Base-by-base conservation (phyloP, 805 yeast species). In the Saccharomyces eubayanus region DNA sequence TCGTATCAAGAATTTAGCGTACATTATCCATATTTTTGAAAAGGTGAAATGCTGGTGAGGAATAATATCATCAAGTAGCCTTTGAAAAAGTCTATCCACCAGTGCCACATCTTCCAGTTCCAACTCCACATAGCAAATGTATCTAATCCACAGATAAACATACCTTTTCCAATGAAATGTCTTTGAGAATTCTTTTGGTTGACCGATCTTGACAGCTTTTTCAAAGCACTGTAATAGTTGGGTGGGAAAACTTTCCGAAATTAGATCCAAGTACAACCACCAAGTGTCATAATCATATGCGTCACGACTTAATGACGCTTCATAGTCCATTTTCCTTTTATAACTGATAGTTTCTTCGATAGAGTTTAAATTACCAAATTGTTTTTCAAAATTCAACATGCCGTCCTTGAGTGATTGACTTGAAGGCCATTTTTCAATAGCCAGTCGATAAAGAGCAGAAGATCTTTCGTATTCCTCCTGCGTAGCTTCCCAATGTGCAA, bases 1-100 rank as follows among this genome's bases (percentile, higher is more conserved):
- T 31, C 98, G 76, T 2, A 91, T 67, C 66, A 87, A 91, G 70
- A 86, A 90, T 54, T 87, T 78, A 2, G 88, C 83, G 66, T 69
- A 84, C 58, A 75, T 68, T 5, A 81, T 76, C 97, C 97, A 91
- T 2, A 87, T 61, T 57, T 86, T 84, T 2, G 82, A 82, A 62
- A 87, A 87, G 0, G 89, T 80, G 62, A 90, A 83, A 8, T 58
- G 52, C 51, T 74, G 71, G 59, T 84, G 85, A 0, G 92, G 89
- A 11, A 85, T 72, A 1, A 74, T 52, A 9, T 59, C 58, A 28
- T 72, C 67, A 0, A 84, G 48, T 14, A 86, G 68, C 46, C 71
- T 67, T 28, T 75, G 68, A 75, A 83, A 92, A 0, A 80, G 62
- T 1, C 59, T 61, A 45, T 88, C 68, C 1, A 89, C 78, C 0